These are phyloP conservation scores for Typha latifolia DNA, from an alignment of 176 grass and related monocot species.

Conservation along the genomic window DNA sequence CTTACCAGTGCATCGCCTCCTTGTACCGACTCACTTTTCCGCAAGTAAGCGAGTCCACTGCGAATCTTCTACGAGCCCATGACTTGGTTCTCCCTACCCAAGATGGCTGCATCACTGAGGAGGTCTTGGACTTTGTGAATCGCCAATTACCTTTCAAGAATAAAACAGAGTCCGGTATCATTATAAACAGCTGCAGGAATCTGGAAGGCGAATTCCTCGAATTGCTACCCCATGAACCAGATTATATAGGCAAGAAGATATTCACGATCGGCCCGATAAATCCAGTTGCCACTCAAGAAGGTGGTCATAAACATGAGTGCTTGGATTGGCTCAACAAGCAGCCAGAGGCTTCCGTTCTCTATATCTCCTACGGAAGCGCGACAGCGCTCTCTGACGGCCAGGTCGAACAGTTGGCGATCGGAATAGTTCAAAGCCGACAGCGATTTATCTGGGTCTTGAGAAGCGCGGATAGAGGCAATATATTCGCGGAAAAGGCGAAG, in stretches of 20 bases:
- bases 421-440: conserved; percentile 13
- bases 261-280: conserved; percentile 31
- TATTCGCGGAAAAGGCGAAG: not conserved
- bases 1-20: conserved; percentile 35
- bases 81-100: conserved; percentile 23
- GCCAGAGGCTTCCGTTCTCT: conserved; percentile 18
- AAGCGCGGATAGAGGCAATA: not conserved
- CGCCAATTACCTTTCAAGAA: no score
- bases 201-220: conserved; percentile 50
- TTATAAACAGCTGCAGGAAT: conserved; percentile 46
- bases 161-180: no score
- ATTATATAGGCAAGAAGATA: not conserved
- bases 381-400: conserved; percentile 13
- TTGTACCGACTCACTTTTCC: conserved; percentile 29
- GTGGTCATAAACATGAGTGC: conserved; percentile 17
- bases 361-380: conserved; percentile 28
- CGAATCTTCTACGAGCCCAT: conserved; percentile 18
- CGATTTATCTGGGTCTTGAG: conserved; percentile 36
- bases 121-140: conserved; percentile 26
- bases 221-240: not conserved
- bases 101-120: conserved; percentile 20
- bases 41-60: conserved; percentile 7
- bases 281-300: not conserved
- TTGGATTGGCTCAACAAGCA: conserved; percentile 32
- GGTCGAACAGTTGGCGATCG: conserved; percentile 25